These are phyloP conservation scores for Ehretia macrophylla DNA, from an alignment of 257 asterid genomes.

Conservation along the genomic window DNA sequence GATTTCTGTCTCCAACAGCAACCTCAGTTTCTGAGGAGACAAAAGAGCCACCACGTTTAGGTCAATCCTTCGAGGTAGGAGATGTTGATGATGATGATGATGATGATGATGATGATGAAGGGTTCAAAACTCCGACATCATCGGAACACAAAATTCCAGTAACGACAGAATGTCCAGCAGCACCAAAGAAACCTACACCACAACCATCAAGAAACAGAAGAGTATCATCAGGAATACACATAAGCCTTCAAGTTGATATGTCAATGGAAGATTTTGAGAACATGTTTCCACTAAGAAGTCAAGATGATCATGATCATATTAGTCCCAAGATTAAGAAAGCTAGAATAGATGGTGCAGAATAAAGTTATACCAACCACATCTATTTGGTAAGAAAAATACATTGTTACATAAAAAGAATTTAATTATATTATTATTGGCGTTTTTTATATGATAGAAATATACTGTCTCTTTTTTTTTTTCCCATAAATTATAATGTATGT, in stretches of 20 bases:
- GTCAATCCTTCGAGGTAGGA: not conserved
- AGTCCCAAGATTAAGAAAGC: constrained; percentile 35
- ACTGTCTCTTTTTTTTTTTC: too few relatives aligned
- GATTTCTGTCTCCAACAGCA: too few relatives aligned
- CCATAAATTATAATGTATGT: too few relatives aligned
- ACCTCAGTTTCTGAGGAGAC: too few relatives aligned
- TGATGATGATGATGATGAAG: constrained; percentile 26
- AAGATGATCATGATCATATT: constrained; percentile 22
- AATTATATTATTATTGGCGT: too few relatives aligned
- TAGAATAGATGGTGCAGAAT: constrained; percentile 29
- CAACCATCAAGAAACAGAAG: constrained; percentile 21
- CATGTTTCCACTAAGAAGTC: constrained; percentile 15
- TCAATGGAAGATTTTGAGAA: constrained; percentile 33
- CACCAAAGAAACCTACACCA: constrained; percentile 49
- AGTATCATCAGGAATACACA: constrained; percentile 16
- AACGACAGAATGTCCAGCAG: constrained; percentile 54
- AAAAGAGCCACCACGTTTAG: too few relatives aligned
- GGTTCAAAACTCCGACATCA: constrained; percentile 66
- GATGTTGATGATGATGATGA: constrained; percentile 19
- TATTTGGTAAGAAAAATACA: too few relatives aligned
- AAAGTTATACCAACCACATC: not conserved
- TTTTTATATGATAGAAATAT: too few relatives aligned
- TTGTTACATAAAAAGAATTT: too few relatives aligned
- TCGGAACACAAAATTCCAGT: constrained; percentile 48
- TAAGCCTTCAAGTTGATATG: constrained; percentile 23